These are phyloP conservation scores for Neopestalotiopsis sp. DNA, from an alignment of 2,329 filamentous ascomycete species.

Conservation along the genomic window DNA sequence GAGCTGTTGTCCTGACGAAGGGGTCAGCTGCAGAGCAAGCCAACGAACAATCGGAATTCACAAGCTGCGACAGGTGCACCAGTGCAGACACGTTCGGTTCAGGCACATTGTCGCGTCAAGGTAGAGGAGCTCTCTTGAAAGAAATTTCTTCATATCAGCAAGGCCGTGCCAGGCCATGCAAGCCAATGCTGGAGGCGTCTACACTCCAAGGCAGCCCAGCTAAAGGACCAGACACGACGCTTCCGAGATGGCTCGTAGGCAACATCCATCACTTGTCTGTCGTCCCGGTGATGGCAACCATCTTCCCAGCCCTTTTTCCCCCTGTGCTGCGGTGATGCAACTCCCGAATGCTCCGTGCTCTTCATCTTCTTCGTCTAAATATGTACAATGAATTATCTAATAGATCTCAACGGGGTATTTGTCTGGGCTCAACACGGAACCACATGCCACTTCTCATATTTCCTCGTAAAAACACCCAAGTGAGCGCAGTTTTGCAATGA, in stretches of 20 bases:
- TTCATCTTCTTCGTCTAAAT: conserved; percentile 1
- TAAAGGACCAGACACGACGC: too few species aligned
- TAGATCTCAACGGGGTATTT: conserved; percentile 16
- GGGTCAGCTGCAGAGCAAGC: neutral
- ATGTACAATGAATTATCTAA: conserved; percentile 23
- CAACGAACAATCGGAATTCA: too few species aligned
- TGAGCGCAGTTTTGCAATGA: neutral
- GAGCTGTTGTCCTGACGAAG: neutral
- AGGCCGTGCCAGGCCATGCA: neutral
- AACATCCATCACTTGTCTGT: too few species aligned
- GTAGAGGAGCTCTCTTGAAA: neutral
- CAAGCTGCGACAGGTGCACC: neutral
- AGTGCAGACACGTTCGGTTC: neutral
- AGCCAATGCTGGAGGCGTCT: neutral
- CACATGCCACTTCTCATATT: conserved; percentile 13
- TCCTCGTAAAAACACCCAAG: conserved; percentile 8
- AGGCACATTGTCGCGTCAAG: neutral
- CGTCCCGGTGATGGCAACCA: neutral
- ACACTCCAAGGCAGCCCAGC: neutral
- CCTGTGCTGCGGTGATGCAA: neutral
- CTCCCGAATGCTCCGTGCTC: neutral
- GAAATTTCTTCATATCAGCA: neutral
- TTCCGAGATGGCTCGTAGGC: too few species aligned
- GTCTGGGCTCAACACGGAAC: conserved; percentile 12
- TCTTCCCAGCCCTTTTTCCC: neutral